Base-by-base conservation (phyloP, 106 monocot genomes). In the Agapanthus africanus region DNA sequence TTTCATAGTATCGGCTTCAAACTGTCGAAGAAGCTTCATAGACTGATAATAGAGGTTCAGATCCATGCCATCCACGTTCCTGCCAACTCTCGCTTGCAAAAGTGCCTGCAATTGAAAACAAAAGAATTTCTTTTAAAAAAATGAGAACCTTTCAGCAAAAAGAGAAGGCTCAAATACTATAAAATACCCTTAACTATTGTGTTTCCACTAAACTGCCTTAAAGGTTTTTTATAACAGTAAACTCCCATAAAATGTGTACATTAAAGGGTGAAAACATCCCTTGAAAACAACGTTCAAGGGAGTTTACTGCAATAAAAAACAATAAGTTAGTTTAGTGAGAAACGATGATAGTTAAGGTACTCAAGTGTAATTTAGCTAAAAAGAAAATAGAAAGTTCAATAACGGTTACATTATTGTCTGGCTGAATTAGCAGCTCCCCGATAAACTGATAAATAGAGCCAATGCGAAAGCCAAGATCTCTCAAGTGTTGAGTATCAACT, bases 371-470 rank as follows among this genome's bases (percentile, higher is more conserved):
- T n/a, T n/a, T n/a, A n/a, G n/a, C n/a, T n/a, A n/a, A n/a, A n/a
- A n/a, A n/a, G n/a, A n/a, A n/a, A n/a, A n/a, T n/a, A 44, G 10
- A 30, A 40, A 16, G 26, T 18, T 28, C 52, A 1, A 22, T 28
- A 50, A 6, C 4, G 18, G 15, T 14, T 76, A 91, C 97, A 79
- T 89, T 77, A 59, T 80, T 71, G 11, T 85, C 76, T 27, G 77
- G 52, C 59, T 63, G 70, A 67, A 99, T 72, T 4, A 47, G 30
- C 35, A 99, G 86, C 75, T 99, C 92, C 9, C 97, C 97, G 54
- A 99, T 92, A 81, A 99, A 99, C 73, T 92, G 92, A 68, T 92
- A 99, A 37, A 82, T 75, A 22, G 89, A 85, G 23, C 80, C 84
- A 34, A 59, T 40, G 3, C 80, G 82, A 63, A 99, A 86, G 60